Percentiles rank a stretch among this genome's conserved stretches.
Evolutionary conservation across 306 rosid species (phyloP).

Genomic region (Trifolium pratense): DNA sequence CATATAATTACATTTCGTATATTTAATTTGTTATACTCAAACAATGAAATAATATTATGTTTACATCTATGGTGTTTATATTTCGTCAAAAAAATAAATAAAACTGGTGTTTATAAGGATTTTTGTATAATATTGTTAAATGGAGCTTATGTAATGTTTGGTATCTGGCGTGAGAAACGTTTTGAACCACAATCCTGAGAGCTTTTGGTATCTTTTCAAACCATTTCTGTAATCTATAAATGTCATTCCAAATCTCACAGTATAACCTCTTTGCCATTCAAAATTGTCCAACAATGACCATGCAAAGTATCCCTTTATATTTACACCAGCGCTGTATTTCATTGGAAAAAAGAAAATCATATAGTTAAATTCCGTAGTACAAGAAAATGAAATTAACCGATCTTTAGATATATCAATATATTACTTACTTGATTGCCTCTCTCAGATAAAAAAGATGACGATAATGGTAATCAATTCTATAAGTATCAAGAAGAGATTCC

Average conservation of each 20-base stretch:
- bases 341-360: neutral
- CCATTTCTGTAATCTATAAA: conserved; percentile 54
- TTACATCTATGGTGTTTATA: neutral
- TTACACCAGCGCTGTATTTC: conserved; percentile 50
- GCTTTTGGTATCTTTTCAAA: conserved; percentile 50
- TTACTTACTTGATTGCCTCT: conserved; percentile 54
- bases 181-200: conserved; percentile 61
- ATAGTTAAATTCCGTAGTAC: neutral
- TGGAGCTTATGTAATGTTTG: neutral
- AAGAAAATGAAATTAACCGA: neutral
- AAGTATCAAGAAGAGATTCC: conserved; percentile 52
- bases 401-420: neutral
- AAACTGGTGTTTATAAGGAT: too few relatives aligned
- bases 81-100: too few relatives aligned
- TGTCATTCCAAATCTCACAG: conserved; percentile 54
- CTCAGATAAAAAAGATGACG: conserved; percentile 56
- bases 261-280: conserved; percentile 57
- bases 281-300: conserved; percentile 70
- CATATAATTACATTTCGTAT: neutral
- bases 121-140: neutral
- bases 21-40: neutral
- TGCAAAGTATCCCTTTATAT: conserved; percentile 65
- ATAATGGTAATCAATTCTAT: conserved; percentile 52
- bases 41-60: neutral
- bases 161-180: conserved; percentile 42